phyloP scores from a whole-genome alignment of 768 basidiomycete species.

The Lentinus brumalis region DNA sequence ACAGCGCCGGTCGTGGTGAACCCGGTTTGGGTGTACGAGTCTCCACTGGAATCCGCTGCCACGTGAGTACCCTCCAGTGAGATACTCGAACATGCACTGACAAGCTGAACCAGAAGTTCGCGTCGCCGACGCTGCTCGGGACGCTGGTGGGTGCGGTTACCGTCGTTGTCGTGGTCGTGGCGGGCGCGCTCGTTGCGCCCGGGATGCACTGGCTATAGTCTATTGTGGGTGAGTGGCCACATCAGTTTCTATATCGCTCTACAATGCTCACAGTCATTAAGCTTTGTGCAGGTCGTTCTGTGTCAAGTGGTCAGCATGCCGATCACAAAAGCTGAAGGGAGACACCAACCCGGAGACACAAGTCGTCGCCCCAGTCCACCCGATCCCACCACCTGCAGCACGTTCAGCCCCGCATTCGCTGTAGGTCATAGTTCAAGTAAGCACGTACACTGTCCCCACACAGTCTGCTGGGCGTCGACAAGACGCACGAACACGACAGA shows the following conservation, averaged over 20 bases:
- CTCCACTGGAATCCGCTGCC: constrained; percentile 41
- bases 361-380: constrained; percentile 16
- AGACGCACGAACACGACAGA: constrained; percentile 14
- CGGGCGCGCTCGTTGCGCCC: neutral
- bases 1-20: constrained; percentile 45
- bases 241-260: too few relatives aligned
- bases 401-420: neutral
- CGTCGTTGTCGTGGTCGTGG: neutral
- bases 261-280: constrained; percentile 9
- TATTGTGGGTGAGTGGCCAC: neutral
- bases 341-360: constrained; percentile 10
- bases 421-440: neutral
- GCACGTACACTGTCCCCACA: constrained; percentile 22
- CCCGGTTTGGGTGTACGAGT: constrained; percentile 61
- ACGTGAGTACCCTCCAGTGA: neutral
- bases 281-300: constrained; percentile 8
- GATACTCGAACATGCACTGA: constrained; percentile 27
- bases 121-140: constrained; percentile 4
- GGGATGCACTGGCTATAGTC: constrained; percentile 21
- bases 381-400: constrained; percentile 16
- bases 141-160: constrained; percentile 5
- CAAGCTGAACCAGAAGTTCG: constrained; percentile 41
- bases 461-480: constrained; percentile 18
- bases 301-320: too few relatives aligned
- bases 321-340: neutral